Conservation (phyloP, 2,329 filamentous ascomycete species). For the Penicillium sp. region DNA sequence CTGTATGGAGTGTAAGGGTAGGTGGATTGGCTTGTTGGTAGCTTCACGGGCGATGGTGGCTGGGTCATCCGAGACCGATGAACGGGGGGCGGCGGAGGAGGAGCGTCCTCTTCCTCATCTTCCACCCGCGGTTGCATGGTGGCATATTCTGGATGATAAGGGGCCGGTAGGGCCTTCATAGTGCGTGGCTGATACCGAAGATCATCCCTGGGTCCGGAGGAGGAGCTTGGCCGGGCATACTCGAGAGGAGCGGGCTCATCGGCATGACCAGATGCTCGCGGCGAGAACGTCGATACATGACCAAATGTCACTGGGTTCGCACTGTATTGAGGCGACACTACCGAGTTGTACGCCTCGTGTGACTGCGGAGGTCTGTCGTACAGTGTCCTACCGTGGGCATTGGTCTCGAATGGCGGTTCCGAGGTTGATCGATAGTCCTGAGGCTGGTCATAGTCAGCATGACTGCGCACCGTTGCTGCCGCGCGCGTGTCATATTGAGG, state of each 20-base stretch:
- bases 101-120: constrained; percentile 44
- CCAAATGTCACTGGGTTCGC: constrained; percentile 25
- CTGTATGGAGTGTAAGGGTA: constrained; percentile 27
- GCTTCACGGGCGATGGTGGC: constrained; percentile 20
- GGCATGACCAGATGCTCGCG: constrained; percentile 16
- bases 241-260: constrained; percentile 24
- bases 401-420: constrained; percentile 18
- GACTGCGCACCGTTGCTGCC: constrained; percentile 22
- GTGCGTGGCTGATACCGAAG: constrained; percentile 29
- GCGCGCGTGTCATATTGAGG: constrained; percentile 26
- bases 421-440: constrained; percentile 26
- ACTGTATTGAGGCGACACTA: constrained; percentile 28
- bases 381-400: constrained; percentile 13
- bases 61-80: constrained; percentile 37
- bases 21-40: constrained; percentile 30
- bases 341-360: constrained; percentile 22
- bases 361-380: constrained; percentile 19
- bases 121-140: constrained; percentile 52
- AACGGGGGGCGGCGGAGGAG: constrained; percentile 39
- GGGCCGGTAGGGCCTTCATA: constrained; percentile 27
- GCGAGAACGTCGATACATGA: constrained; percentile 21
- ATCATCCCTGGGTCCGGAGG: constrained; percentile 20
- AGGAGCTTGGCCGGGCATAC: constrained; percentile 17
- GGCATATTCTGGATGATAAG: constrained; percentile 41
- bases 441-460: constrained; percentile 28